Evolutionary conservation across 257 asterid species (phyloP), one percentile per base, ranked within the genome.

Genomic region (Galeopsis tetrahit): DNA sequence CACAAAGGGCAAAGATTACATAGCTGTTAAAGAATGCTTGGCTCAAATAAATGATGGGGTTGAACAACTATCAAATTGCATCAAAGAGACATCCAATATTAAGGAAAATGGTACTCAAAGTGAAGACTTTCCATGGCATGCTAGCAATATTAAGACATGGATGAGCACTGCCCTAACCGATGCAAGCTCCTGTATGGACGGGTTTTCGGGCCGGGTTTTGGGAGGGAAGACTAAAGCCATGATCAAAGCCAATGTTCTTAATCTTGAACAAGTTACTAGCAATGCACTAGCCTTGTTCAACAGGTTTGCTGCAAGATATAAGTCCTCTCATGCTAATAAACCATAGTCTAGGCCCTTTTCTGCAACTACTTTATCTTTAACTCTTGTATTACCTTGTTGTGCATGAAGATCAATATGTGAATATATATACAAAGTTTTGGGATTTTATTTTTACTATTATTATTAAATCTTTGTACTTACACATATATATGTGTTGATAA

Each of bases 11-110:
- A 72, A 40, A 10, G n/a, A 9, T 1, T 82, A 77, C 71, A 78
- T 31, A 17, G 86, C 70, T 0, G 79, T 88, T 44, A 74, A 58
- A 11, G 91, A 90, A n/a, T 90, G 96, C 52, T 74, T 88, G 35
- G 84, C 77, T 11, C 97, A 90, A 57, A 90, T 90, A 57, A 74
- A 80, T 2, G 91, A 89, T n/a, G 85, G 96, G 2, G 93, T 85
- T 2, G 81, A 60, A 5, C 90, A 86, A 43, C 77, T 89, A 5
- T 64, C 85, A n/a, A 82, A 83, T 14, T 81, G 91, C 35, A 82
- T 89, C 8, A 79, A 64, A 13, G 96, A 87, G 80, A 52, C 84
- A 2, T 80, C 78, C 4, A 74, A 56, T 9, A 85, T 89, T 33
- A 75, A 76, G 75, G 83, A 78, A 42, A 15, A 71, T 0, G 81